Percentiles rank a stretch among this genome's conserved stretches.
Conservation (phyloP, 2,329 filamentous ascomycete genomes). For the Calonectria pseudoreteaudii region DNA sequence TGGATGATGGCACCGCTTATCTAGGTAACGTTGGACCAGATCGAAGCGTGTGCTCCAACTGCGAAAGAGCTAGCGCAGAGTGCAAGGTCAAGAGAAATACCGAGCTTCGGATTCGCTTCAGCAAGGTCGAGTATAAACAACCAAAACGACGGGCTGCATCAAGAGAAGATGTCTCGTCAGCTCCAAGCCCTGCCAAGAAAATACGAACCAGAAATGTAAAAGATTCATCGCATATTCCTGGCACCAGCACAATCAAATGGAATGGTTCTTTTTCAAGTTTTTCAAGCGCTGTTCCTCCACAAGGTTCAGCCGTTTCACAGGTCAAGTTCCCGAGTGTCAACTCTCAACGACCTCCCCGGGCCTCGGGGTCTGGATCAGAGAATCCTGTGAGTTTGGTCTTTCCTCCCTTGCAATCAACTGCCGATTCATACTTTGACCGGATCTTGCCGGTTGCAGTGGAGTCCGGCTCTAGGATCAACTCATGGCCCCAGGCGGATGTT, state of each 20-base stretch:
- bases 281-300: background rate
- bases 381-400: background rate
- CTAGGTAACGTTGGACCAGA: background rate
- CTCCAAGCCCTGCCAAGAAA: background rate
- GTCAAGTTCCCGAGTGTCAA: background rate
- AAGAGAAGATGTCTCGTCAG: background rate
- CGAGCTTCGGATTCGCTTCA: background rate
- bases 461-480: background rate
- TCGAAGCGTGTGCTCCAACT: background rate
- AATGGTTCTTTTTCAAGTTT: background rate
- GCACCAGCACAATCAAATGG: background rate
- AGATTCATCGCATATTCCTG: background rate
- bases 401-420: background rate
- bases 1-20: background rate
- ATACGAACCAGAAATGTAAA: background rate
- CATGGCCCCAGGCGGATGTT: background rate
- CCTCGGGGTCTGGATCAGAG: background rate
- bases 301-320: too few species aligned
- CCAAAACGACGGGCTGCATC: background rate
- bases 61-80: background rate
- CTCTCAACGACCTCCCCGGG: background rate
- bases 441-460: background rate
- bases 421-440: background rate
- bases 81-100: background rate
- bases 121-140: background rate